Percentiles rank a stretch among this genome's conserved stretches.
Evolutionary conservation across 202 grass and related monocot genomes (phyloP).

Genomic region (Setaria italica): DNA sequence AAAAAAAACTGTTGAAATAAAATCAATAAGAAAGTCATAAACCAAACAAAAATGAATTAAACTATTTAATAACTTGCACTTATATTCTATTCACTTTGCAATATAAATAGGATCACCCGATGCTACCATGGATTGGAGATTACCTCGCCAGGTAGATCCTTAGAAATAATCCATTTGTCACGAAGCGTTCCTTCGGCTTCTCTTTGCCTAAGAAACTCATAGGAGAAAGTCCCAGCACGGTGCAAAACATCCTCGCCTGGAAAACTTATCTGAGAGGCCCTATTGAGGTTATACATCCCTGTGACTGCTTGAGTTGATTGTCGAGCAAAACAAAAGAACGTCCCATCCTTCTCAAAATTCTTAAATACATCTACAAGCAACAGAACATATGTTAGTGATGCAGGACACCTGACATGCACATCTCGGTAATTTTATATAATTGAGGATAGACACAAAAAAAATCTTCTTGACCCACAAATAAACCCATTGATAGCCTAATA

Average conservation of each 20-base stretch:
- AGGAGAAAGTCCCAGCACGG: slow-evolving; percentile 60
- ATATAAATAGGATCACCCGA: too few relatives aligned
- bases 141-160: slow-evolving; percentile 87
- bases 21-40: not conserved
- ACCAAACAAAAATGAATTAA: not conserved
- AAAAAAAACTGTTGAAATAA: too few relatives aligned
- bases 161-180: slow-evolving; percentile 92
- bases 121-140: not conserved
- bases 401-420: too few relatives aligned
- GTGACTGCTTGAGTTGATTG: slow-evolving; percentile 87
- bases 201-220: slow-evolving; percentile 61
- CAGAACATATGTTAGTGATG: not conserved
- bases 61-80: not conserved
- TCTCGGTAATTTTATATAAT: too few relatives aligned
- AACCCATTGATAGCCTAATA: too few relatives aligned
- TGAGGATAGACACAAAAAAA: too few relatives aligned
- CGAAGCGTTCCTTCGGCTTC: slow-evolving; percentile 44
- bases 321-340: slow-evolving; percentile 80
- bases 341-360: slow-evolving; percentile 81
- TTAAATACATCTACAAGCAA: slow-evolving; percentile 60
- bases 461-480: too few relatives aligned
- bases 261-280: slow-evolving; percentile 71
- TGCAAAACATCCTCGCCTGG: slow-evolving; percentile 67
- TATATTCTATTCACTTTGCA: too few relatives aligned
- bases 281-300: slow-evolving; percentile 93